Evolutionary conservation across 2,329 filamentous ascomycete species (phyloP).

Genomic region (Phaeoacremonium minimum): DNA sequence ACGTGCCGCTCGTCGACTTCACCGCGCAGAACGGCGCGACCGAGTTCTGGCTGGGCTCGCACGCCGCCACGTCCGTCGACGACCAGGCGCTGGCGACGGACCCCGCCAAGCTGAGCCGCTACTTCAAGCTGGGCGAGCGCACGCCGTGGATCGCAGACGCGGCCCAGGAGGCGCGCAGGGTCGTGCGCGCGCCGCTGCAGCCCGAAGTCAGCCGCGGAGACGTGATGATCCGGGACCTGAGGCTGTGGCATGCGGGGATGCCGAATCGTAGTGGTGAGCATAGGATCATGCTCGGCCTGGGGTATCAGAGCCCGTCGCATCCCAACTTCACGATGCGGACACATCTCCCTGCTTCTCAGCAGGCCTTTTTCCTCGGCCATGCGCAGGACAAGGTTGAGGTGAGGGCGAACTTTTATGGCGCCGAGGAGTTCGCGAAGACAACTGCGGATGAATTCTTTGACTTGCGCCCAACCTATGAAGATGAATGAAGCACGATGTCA

Average conservation of each 20-base stretch:
- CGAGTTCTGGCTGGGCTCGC: slow-evolving; percentile 35
- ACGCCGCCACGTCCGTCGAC: slow-evolving; percentile 20
- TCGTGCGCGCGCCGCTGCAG: slow-evolving; percentile 19
- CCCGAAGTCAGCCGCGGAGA: slow-evolving; percentile 17
- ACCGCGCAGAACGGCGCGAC: slow-evolving; percentile 26
- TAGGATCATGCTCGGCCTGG: slow-evolving; percentile 20
- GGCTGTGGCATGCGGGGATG: slow-evolving; percentile 26
- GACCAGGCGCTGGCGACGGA: slow-evolving; percentile 23
- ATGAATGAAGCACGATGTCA: too few species aligned
- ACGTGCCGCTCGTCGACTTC: slow-evolving; percentile 30
- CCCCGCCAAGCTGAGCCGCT: slow-evolving; percentile 1
- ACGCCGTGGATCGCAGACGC: slow-evolving; percentile 10
- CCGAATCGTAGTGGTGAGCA: slow-evolving; percentile 18
- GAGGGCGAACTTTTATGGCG: slow-evolving; percentile 12
- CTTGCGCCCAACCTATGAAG: slow-evolving; percentile 9
- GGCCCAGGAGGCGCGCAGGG: slow-evolving; percentile 13
- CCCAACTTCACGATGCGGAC: slow-evolving; percentile 14
- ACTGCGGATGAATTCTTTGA: slow-evolving; percentile 10
- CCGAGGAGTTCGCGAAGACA: slow-evolving; percentile 7
- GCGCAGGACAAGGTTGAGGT: slow-evolving; percentile 10
- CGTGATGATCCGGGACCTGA: slow-evolving; percentile 21
- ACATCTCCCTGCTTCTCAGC: slow-evolving; percentile 11
- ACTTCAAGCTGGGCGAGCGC: slow-evolving; percentile 2
- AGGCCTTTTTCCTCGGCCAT: slow-evolving; percentile 11
- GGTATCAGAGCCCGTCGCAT: slow-evolving; percentile 16